Evolutionary conservation across 768 basidiomycete species (phyloP), one percentile per base, ranked within the genome.

Genomic region (Collybia sordida): DNA sequence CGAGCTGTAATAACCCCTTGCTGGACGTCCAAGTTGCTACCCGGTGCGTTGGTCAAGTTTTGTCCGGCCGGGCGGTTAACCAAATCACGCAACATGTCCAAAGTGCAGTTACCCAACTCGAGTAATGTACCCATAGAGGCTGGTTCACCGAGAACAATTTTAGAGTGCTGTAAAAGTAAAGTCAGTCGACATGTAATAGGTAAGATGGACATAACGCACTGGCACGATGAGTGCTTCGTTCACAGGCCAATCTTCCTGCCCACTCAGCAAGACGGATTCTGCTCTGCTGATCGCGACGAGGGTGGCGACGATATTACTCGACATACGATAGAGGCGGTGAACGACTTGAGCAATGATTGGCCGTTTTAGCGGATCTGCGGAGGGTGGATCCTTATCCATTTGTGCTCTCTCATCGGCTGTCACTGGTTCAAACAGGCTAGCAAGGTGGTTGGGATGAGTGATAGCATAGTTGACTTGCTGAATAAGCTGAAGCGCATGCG

Each of bases 381-480:
- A 69, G 27, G 78, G 70, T 4, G 79, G 70, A 40, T 88, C 86
- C 53, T 83, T 85, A 58, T 93, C 88, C 42, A 90, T 73, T 42
- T 74, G 73, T 0, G 68, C 67, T 6, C 87, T 80, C 58, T 96
- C 94, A 9, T 92, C 91, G 1, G 78, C 63, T 0, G 88, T 87
- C 12, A 90, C 75, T 5, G 92, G 86, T 50, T 95, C 91, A 57
- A 95, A 73, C 22, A 91, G 73, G 55, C 85, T 86, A 1, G 87
- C 83, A 11, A 97, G 78, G 58, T 93, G 87, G 59, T 94, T 90
- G 6, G 94, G 94, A 65, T 98, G 94, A 0, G 91, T 87, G 41
- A 96, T 75, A 0, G 91, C 89, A 56, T 94, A 93, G 65, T 93
- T 94, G 53, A 97, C 69, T 55, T 93, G 89, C 61, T 93, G 92